Conservation (phyloP, 495 filamentous ascomycete genomes). For the Lophiotrema nucula region DNA sequence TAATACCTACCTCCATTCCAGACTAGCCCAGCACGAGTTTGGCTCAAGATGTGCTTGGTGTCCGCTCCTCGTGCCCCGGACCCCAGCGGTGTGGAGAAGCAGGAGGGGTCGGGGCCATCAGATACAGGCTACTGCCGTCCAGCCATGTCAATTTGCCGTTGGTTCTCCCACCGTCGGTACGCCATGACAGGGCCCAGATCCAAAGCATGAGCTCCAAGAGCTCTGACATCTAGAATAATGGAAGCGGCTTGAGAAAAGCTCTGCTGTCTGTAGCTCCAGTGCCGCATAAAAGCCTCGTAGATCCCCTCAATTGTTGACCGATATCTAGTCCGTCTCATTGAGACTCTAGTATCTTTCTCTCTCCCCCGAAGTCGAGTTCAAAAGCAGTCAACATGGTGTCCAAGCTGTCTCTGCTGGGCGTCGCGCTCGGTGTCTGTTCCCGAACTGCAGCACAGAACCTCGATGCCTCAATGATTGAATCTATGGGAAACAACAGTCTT, state of each 20-base stretch:
- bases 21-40: not conserved
- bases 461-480: slow-evolving; percentile 25
- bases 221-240: not conserved
- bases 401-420: slow-evolving; percentile 3
- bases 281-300: too few relatives aligned
- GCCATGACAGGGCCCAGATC: not conserved
- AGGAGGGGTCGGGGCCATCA: not conserved
- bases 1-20: not conserved
- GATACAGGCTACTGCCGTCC: not conserved
- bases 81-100: not conserved
- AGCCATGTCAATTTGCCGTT: slow-evolving; percentile 4
- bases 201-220: not conserved
- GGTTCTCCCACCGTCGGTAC: not conserved
- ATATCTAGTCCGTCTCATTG: too few relatives aligned
- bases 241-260: not conserved
- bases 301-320: too few relatives aligned
- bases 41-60: not conserved
- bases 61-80: slow-evolving; percentile 3
- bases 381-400: not conserved
- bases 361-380: too few relatives aligned
- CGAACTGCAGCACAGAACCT: slow-evolving; percentile 16
- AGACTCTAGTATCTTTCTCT: too few relatives aligned
- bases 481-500: slow-evolving; percentile 42
- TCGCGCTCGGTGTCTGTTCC: slow-evolving; percentile 11
- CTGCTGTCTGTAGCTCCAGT: too few relatives aligned